Evolutionary conservation across 1,139 yeast genomes (phyloP).

Genomic region (Zygoascus meyerae): DNA sequence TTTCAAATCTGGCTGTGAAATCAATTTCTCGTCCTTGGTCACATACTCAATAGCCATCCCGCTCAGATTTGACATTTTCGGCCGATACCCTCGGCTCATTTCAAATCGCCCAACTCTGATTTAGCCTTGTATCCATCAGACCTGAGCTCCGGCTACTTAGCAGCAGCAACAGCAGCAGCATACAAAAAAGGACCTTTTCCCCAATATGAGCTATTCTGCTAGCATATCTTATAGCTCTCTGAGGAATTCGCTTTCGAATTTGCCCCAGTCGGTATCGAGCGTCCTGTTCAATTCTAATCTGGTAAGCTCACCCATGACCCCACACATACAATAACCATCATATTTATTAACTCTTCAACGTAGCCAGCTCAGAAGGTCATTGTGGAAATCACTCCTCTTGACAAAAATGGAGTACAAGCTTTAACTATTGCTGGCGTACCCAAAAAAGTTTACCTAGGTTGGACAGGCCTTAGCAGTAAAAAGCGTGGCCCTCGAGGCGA

Average conservation of each 20-base stretch:
- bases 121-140: too few relatives aligned
- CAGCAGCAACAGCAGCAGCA: too few relatives aligned
- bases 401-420: not conserved
- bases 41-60: too few relatives aligned
- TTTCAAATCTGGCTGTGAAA: too few relatives aligned
- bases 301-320: slow-evolving; percentile 25
- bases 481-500: slow-evolving; percentile 27
- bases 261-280: slow-evolving; percentile 49
- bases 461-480: slow-evolving; percentile 63
- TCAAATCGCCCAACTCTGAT: too few relatives aligned
- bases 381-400: slow-evolving; percentile 37
- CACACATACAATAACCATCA: not conserved
- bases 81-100: too few relatives aligned
- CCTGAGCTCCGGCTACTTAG: too few relatives aligned
- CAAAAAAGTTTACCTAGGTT: slow-evolving; percentile 53
- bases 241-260: slow-evolving; percentile 51
- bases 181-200: not conserved
- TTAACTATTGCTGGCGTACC: slow-evolving; percentile 21
- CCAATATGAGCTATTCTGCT: slow-evolving; percentile 27
- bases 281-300: slow-evolving; percentile 50
- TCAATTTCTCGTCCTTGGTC: too few relatives aligned
- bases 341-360: slow-evolving; percentile 7
- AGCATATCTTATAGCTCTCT: slow-evolving; percentile 34
- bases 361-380: slow-evolving; percentile 54
- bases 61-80: too few relatives aligned